Evolutionary conservation across 2,329 filamentous ascomycete species (phyloP), one percentile per base, ranked within the genome.

Genomic region (Chaetomium sp.): DNA sequence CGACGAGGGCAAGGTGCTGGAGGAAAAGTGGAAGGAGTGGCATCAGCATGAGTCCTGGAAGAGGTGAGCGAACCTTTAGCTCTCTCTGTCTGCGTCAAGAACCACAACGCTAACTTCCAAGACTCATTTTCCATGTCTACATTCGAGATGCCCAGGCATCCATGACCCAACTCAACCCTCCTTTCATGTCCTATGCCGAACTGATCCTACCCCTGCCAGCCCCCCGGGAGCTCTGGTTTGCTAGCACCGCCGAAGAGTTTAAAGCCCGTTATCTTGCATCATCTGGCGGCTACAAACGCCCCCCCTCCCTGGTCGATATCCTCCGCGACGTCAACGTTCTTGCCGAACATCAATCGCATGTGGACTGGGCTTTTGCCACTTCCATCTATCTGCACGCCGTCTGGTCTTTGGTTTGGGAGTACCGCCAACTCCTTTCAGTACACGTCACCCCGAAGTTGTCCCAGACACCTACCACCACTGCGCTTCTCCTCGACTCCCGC

Each of bases 151-250:
- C 83, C 0, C 83, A 88, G 58, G 76, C 80, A 4, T 87, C 86
- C 2, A 85, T 89, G 72, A 81, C 82, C 1, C 75, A 86, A 4
- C 73, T 87, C 53, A 82, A 79, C 27, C 84, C 80, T 56, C 83
- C 85, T 0, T 72, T 82, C 19, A 81, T 89, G 60, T 86, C 85
- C 0, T 89, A 88, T 63, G 77, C 84, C 0, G 87, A 89, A 63
- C 71, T 89, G 49, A 80, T 80, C 4, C 70, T 89, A 2, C 84
- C 85, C 1, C 68, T 90, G 0, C 86, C 87, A 0, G 80, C 79
- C 57, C 73, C 80, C 0, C 76, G 78, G 53, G 75, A 79, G 10
- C 67, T 90, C 1, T 91, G 87, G 87, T 76, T 81, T 48, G 86
- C 87, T 1, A 76, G 77, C 35, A 78, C 78, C 0, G 84, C 86